Evolutionary conservation across 805 yeast genomes (phyloP), one percentile per base, ranked within the genome.

Genomic region (Helenozyma baotianmanensis): DNA sequence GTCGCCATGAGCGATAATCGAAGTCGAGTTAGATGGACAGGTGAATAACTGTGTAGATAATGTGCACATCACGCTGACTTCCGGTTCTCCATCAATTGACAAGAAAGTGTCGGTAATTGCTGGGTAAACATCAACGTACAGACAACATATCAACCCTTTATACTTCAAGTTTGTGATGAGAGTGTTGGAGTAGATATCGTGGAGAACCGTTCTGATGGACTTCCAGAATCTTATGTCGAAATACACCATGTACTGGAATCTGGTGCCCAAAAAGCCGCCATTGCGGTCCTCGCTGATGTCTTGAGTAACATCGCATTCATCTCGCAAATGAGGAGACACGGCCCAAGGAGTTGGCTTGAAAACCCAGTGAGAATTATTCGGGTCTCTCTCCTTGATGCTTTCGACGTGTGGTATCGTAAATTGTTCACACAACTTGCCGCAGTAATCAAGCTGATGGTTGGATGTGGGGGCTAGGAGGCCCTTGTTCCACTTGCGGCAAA

Each of bases 21-120:
- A 61, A 1, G 74, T 72, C 0, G 95, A 80, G 43, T 82, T 80
- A 0, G 88, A 74, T 0, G 97, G 96, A 33, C 95, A 82, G 0
- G 97, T 89, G 56, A 88, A 88, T 14, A 92, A 61, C 58, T 92
- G 98, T 0, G 90, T 79, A 0, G 94, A 78, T 14, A 90, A 60
- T 23, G 80, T 76, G 23, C 80, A 72, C 64, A 89, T 68, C 3
- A 84, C 70, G 9, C 90, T 85, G 34, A 76, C 60, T 46, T 88
- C 96, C 0, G 96, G 95, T 50, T 92, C 97, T 39, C 96, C 70
- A 50, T 92, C 99, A 42, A 77, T 63, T 0, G 72, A 60, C 29
- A 84, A 66, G 45, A 80, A 84, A 63, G 82, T 65, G 41, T 85
- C 85, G 1, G 83, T 77, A 11, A 85, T 58, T 7, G 74, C 70